Base-by-base conservation (phyloP, 257 asterid species). In the Jasminum sambac region DNA sequence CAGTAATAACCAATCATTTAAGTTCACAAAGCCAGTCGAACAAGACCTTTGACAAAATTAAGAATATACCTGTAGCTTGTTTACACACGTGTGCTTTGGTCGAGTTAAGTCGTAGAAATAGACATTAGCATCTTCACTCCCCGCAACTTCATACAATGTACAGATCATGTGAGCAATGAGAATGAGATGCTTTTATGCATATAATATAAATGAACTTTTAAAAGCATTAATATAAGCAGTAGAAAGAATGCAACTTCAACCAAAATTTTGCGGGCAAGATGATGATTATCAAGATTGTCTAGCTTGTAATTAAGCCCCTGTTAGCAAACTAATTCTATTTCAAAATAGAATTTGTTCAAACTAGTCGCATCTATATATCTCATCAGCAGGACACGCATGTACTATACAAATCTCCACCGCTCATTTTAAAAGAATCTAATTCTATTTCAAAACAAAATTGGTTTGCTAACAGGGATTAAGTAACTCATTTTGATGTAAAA, bases 101-200 rank as follows among this genome's bases (percentile, higher is more conserved):
- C 96, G 86, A 17, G 98, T 91, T 72, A 95, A 77, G 86, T 95
- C 98, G 16, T 91, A 91, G 87, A 95, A 95, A 82, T 89, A 95
- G 63, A 95, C 98, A 72, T 88, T 95, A 62, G 90, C 83, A 71
- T 95, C 99, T 82, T 95, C 99, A 68, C 99, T 95, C 78, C 99
- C 99, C 72, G 96, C 98, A 81, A 95, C 99, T 95, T 69, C 81
- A 78, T 72, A n/a, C 66, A 30, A 67, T 13, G 34, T 16, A 69
- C 74, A 43, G 21, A 80, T 46, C 63, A 48, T 40, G 69, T 79
- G 78, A 81, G 79, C 58, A 67, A 65, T 30, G 67, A 41, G 60
- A 72, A 66, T 6, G 11, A 50, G 68, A 63, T 34, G 14, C 2
- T 64, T 40, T n/a, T 6, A 19, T 48, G 58, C 9, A 16, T 46